Conservation (phyloP, 2,329 filamentous ascomycete species). For the Sclerotinia trifoliorum region DNA sequence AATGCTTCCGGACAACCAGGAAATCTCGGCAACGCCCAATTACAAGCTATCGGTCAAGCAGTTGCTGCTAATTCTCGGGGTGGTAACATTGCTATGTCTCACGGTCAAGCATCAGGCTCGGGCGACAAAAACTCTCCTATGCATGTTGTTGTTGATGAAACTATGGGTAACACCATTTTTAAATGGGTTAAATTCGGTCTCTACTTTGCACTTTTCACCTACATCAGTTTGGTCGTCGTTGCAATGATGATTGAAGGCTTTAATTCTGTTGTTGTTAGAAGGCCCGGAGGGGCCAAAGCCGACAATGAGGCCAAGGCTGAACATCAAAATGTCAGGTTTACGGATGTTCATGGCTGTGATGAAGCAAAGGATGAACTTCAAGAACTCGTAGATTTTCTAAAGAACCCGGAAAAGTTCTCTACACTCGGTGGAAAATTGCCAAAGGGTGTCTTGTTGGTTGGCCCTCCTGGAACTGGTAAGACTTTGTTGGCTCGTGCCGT, state of each 20-base stretch:
- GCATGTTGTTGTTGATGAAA: constrained; percentile 94
- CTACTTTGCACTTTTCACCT: constrained; percentile 74
- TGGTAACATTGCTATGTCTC: constrained; percentile 57
- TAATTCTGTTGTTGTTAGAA: constrained; percentile 68
- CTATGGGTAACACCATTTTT: constrained; percentile 74
- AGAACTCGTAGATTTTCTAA: constrained; percentile 93
- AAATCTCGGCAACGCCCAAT: constrained; percentile 57
- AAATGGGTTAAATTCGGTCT: constrained; percentile 88
- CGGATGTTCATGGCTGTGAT: constrained; percentile 93
- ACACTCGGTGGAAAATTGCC: constrained; percentile 94
- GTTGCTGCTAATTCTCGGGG: constrained; percentile 70
- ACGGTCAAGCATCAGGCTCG: constrained; percentile 51
- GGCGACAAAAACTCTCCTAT: constrained; percentile 82
- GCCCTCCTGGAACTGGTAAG: constrained; percentile 95
- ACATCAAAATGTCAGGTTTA: constrained; percentile 86
- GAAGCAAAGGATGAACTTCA: constrained; percentile 98
- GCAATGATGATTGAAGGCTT: constrained; percentile 81
- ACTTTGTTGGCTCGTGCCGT: constrained; percentile 93
- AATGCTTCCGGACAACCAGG: constrained; percentile 33
- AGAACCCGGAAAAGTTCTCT: constrained; percentile 89
- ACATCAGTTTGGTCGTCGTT: constrained; percentile 74
- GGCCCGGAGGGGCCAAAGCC: constrained; percentile 42
- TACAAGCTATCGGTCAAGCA: constrained; percentile 79
- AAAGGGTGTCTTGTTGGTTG: constrained; percentile 92
- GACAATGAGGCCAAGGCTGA: constrained; percentile 88